Evolutionary conservation across 306 rosid genomes (phyloP).

Genomic region (Sphenostylis stenocarpa): DNA sequence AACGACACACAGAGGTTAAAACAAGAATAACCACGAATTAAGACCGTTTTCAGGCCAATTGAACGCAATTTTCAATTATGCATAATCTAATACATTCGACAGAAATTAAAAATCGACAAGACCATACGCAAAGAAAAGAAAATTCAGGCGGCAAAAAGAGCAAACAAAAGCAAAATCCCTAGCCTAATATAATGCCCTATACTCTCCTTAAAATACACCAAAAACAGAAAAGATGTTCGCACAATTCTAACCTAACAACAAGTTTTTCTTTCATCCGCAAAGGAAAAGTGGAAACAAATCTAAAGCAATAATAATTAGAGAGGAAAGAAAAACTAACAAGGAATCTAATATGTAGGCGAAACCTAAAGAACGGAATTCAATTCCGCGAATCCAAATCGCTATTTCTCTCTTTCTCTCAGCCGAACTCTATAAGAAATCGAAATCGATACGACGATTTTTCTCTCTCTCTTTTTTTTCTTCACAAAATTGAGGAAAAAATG

Average conservation of each 20-base stretch:
- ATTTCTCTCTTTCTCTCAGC: not conserved
- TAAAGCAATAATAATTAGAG: not conserved
- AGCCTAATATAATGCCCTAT: not conserved
- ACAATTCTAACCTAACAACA: slow-evolving; percentile 4
- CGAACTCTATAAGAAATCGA: not conserved
- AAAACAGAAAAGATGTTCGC: not conserved
- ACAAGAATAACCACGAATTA: not conserved
- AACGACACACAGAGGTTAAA: slow-evolving; percentile 21
- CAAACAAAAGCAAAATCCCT: slow-evolving; percentile 16
- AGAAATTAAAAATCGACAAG: not conserved
- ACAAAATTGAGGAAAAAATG: not conserved
- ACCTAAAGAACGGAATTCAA: not conserved
- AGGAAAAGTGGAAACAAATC: not conserved
- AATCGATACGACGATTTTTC: not conserved
- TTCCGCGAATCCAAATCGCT: not conserved
- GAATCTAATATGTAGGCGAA: not conserved
- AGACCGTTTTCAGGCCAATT: not conserved
- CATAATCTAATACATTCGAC: not conserved
- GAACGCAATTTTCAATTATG: not conserved
- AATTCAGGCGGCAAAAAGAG: not conserved
- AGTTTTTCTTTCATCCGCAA: not conserved
- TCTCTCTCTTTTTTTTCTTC: not conserved
- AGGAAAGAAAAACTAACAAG: not conserved
- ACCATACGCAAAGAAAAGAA: not conserved
- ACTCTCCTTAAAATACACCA: not conserved